These are phyloP conservation scores for Aspergillus cejpii DNA, from an alignment of 2,329 filamentous ascomycete genomes.

Conservation along the genomic window DNA sequence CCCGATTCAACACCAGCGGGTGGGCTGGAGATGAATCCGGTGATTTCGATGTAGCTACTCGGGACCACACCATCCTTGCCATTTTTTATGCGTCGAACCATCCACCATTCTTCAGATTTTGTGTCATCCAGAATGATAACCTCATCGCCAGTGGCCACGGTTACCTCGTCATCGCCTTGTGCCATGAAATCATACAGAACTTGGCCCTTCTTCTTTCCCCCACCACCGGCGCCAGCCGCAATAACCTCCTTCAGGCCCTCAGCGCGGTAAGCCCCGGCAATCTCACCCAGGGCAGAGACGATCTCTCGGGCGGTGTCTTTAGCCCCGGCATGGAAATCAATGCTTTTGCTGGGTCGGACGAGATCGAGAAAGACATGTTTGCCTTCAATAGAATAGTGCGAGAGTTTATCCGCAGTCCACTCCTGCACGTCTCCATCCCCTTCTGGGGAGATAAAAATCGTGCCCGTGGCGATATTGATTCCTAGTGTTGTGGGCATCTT, in stretches of 20 bases:
- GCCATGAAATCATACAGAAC: slow-evolving; percentile 95
- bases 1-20: slow-evolving; percentile 54
- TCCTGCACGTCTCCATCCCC: slow-evolving; percentile 79
- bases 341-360: slow-evolving; percentile 82
- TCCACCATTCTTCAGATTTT: slow-evolving; percentile 98
- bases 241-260: slow-evolving; percentile 77
- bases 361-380: slow-evolving; percentile 97
- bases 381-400: slow-evolving; percentile 95
- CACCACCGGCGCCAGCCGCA: slow-evolving; percentile 64
- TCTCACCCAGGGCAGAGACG: slow-evolving; percentile 75
- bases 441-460: slow-evolving; percentile 84
- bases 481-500: slow-evolving; percentile 97
- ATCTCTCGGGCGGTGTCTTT: slow-evolving; percentile 97
- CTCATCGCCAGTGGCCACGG: slow-evolving; percentile 81
- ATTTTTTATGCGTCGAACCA: slow-evolving; percentile 81
- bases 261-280: slow-evolving; percentile 78
- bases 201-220: slow-evolving; percentile 68
- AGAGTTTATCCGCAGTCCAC: slow-evolving; percentile 91
- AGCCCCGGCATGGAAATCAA: slow-evolving; percentile 93
- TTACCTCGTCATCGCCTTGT: slow-evolving; percentile 93
- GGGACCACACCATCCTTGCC: slow-evolving; percentile 94
- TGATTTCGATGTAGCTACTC: slow-evolving; percentile 90
- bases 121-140: slow-evolving; percentile 82
- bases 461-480: slow-evolving; percentile 81
- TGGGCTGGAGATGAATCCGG: slow-evolving; percentile 55